Percentiles rank a stretch among this genome's conserved stretches.
Evolutionary conservation across 345 rosid species (phyloP).

Genomic region (Camelina laxa): DNA sequence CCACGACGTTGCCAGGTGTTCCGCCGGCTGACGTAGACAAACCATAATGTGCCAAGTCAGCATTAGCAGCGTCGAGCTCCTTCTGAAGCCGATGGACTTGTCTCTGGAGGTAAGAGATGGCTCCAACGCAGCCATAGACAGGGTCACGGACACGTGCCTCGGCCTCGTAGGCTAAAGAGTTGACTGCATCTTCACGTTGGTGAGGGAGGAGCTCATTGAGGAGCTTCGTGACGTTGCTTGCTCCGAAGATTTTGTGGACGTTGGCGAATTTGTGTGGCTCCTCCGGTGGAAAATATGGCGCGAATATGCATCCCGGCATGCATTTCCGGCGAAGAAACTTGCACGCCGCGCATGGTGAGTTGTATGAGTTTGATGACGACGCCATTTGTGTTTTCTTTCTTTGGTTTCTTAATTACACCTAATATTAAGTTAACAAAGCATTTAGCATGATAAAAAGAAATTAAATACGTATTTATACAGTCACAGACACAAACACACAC

Average conservation of each 20-base stretch:
- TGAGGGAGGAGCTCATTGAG: constrained; percentile 88
- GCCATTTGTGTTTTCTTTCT: constrained; percentile 3
- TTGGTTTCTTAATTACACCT: constrained; percentile 18
- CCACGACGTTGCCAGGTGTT: constrained; percentile 36
- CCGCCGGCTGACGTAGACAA: constrained; percentile 46
- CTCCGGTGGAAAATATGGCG: constrained; percentile 97
- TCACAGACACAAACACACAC: neutral
- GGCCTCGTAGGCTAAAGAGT: constrained; percentile 92
- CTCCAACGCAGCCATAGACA: constrained; percentile 87
- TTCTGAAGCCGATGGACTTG: constrained; percentile 92
- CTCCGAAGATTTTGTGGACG: constrained; percentile 97
- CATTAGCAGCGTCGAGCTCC: constrained; percentile 85
- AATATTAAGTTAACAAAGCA: constrained; percentile 9
- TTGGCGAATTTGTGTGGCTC: constrained; percentile 94
- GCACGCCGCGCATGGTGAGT: constrained; percentile 98
- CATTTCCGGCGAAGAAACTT: constrained; percentile 91
- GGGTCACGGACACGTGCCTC: constrained; percentile 95
- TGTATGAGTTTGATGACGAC: constrained; percentile 81
- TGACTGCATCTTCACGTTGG: constrained; percentile 95
- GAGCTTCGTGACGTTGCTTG: constrained; percentile 92
- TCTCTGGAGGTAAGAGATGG: constrained; percentile 88
- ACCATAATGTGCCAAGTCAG: constrained; percentile 75
- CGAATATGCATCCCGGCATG: constrained; percentile 88
- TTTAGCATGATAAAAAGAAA: neutral
- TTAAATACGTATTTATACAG: neutral